phyloP scores from a whole-genome alignment of 305 asterid genomes.

The Fraxinus ornus region DNA sequence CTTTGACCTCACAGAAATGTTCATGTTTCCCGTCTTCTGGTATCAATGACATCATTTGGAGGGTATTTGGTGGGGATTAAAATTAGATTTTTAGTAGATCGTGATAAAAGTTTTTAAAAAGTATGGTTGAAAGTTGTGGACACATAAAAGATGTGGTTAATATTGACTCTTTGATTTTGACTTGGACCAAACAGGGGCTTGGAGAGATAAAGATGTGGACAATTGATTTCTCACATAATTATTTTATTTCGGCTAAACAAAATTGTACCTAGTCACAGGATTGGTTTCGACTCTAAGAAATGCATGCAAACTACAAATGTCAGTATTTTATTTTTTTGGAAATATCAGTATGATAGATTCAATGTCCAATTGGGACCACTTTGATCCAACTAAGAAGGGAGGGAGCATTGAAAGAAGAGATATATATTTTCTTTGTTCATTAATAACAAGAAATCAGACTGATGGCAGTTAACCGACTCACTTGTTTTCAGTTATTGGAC shows the following conservation, averaged over 20 bases:
- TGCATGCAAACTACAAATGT: background rate
- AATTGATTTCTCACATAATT: background rate
- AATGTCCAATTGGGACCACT: background rate
- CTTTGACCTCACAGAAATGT: background rate
- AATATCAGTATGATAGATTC: background rate
- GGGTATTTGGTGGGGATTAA: too few species aligned
- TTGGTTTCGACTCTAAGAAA: background rate
- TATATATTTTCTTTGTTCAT: background rate
- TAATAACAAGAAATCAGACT: background rate
- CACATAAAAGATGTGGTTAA: too few species aligned
- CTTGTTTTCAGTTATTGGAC: background rate
- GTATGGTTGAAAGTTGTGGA: too few species aligned
- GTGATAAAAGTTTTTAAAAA: too few species aligned
- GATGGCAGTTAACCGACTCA: background rate
- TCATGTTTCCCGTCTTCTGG: background rate
- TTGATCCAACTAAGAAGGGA: background rate
- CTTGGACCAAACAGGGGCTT: too few species aligned
- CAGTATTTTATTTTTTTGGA: background rate
- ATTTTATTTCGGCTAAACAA: background rate
- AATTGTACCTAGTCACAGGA: background rate
- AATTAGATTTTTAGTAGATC: too few species aligned
- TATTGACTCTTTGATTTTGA: too few species aligned
- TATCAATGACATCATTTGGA: background rate
- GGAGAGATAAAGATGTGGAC: background rate
- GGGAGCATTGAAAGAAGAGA: background rate